These are phyloP conservation scores for Mycotypha africana DNA, from an alignment of 371 early-diverging fungal genomes.

Conservation along the genomic window DNA sequence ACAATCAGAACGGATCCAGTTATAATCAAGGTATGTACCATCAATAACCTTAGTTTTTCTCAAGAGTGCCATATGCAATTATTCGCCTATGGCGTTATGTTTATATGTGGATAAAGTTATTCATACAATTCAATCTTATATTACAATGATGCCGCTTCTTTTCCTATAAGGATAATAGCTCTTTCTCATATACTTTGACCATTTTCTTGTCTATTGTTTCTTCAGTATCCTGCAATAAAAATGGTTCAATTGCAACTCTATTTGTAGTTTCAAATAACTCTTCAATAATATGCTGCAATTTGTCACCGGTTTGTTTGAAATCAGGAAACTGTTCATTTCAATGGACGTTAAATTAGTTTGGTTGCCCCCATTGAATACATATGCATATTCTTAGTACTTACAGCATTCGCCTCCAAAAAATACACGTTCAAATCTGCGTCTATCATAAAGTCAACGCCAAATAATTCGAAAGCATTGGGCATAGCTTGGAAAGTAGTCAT, in stretches of 20 bases:
- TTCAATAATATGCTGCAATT: slow-evolving; percentile 51
- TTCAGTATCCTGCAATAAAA: slow-evolving; percentile 17
- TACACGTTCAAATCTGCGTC: slow-evolving; percentile 49
- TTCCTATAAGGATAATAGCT: slow-evolving; percentile 23
- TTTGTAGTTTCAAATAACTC: slow-evolving; percentile 58
- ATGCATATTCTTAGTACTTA: slow-evolving; percentile 20
- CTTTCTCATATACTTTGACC: slow-evolving; percentile 35
- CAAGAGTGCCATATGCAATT: too few relatives aligned
- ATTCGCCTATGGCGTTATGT: too few relatives aligned
- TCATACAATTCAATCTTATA: background rate
- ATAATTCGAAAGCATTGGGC: slow-evolving; percentile 64
- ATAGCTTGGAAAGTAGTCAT: slow-evolving; percentile 66
- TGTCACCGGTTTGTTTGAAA: slow-evolving; percentile 66
- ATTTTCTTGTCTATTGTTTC: slow-evolving; percentile 15
- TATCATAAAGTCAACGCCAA: slow-evolving; percentile 69
- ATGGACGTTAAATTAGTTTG: too few relatives aligned
- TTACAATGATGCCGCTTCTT: background rate
- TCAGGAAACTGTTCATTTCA: slow-evolving; percentile 70
- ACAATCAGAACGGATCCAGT: too few relatives aligned
- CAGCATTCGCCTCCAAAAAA: slow-evolving; percentile 67
- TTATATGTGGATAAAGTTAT: too few relatives aligned
- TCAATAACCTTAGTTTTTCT: too few relatives aligned
- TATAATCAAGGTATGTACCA: too few relatives aligned
- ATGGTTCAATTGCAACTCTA: slow-evolving; percentile 37
- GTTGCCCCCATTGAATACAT: too few relatives aligned